Conservation (phyloP, 306 rosid genomes). For the Gleditsia sinensis region DNA sequence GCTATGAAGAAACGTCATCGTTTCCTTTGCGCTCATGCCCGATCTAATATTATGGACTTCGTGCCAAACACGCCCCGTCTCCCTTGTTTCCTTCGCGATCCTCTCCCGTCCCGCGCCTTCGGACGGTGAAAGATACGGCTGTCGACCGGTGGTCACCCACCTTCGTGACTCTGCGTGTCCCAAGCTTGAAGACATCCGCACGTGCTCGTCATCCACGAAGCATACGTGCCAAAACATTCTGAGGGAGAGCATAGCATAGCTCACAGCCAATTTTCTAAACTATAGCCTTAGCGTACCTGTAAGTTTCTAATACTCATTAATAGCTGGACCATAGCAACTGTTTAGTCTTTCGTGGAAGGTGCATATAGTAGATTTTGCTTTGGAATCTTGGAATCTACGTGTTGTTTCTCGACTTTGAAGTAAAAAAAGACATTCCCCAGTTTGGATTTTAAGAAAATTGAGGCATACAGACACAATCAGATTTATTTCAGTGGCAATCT, state of each 20-base stretch:
- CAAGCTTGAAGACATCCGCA: not conserved
- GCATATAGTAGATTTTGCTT: not conserved
- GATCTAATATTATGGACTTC: too few species aligned
- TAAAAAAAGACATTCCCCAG: too few species aligned
- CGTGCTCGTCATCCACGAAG: not conserved
- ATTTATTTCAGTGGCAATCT: not conserved
- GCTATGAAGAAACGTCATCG: not conserved
- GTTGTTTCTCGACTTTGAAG: too few species aligned
- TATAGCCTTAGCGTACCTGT: too few species aligned
- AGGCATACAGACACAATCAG: not conserved
- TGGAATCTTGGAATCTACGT: too few species aligned
- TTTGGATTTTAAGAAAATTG: not conserved
- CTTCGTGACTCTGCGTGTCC: not conserved
- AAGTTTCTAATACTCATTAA: too few species aligned
- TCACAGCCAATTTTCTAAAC: not conserved
- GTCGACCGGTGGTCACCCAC: not conserved
- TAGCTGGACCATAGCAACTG: not conserved
- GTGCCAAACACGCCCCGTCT: too few species aligned
- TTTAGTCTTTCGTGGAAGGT: not conserved
- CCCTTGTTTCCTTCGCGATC: too few species aligned
- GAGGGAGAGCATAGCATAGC: not conserved
- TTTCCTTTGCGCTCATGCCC: too few species aligned
- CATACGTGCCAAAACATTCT: not conserved
- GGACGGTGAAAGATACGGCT: not conserved
- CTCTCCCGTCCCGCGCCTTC: not conserved